Evolutionary conservation across 2,329 filamentous ascomycete genomes (phyloP), one percentile per base, ranked within the genome.

Genomic region (Calonectria hongkongensis): DNA sequence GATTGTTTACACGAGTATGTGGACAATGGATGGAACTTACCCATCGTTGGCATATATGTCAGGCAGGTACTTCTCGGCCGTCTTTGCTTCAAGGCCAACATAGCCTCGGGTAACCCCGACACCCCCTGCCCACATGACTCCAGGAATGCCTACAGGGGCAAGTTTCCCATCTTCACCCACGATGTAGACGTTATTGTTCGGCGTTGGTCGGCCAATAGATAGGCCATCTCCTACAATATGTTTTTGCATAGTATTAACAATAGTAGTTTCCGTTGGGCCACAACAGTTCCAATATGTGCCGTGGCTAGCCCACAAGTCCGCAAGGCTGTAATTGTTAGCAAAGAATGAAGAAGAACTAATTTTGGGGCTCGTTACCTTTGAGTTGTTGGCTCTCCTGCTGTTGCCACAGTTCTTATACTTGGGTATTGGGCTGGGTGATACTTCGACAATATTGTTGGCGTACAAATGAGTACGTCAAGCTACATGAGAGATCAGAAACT

Each of bases 241-340:
- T 47, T 83, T 83, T 66, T 89, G 86, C 81, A 89, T 88, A 6
- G 89, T 90, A 79, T 92, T 91, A 66, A 92, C 85, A 64, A 92
- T 90, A 1, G 88, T 91, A 16, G 89, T 88, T 78, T 92, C 90
- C 0, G 90, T 91, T 1, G 90, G 89, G 2, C 90, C 90, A 76
- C 89, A 92, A 75, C 88, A 88, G 81, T 91, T 92, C 84, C 83
- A 89, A 77, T 89, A 89, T 9, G 82, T 85, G 30, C 83, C 85
- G 66, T 86, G 81, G 3, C 84, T 82, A 16, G 88, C 87, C 90
- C 89, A 91, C 39, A 88, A 82, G 74, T 91, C 89, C 7, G 89
- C 89, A n/a, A 92, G 83, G 54, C 81, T 82, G 28, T 43, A 30
- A 36, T 13, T n/a, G 27, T 80, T 25, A 80, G 76, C 25, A 27